Conservation (phyloP, 208 protist species). For the Leishmania tarentolae region DNA sequence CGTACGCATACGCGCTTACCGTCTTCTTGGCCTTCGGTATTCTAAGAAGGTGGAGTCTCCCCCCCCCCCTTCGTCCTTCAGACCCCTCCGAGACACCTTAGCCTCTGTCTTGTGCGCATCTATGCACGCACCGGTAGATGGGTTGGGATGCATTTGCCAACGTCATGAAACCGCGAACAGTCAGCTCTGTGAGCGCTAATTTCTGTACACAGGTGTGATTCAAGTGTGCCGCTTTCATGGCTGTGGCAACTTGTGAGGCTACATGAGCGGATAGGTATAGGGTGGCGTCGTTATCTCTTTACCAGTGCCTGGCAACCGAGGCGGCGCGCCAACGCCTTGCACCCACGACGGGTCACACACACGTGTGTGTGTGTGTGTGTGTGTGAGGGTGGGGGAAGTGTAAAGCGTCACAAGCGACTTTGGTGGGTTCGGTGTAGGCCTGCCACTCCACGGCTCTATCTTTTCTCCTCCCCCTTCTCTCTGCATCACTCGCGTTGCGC, state of each 20-base stretch:
- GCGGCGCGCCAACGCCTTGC: neutral
- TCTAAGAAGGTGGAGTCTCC: neutral
- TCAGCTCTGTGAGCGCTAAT: neutral
- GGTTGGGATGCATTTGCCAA: neutral
- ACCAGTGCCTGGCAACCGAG: neutral
- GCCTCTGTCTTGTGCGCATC: neutral
- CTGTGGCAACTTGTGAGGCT: neutral
- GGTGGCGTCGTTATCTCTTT: neutral
- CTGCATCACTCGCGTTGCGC: too few species aligned
- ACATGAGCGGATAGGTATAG: neutral
- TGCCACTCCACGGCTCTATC: neutral
- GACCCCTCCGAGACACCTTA: neutral
- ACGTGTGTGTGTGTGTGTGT: neutral
- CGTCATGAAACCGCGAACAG: neutral
- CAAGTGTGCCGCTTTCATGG: neutral
- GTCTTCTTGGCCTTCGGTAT: neutral
- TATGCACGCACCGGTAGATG: neutral
- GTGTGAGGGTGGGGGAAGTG: too few species aligned
- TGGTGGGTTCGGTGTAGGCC: neutral
- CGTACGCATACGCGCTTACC: neutral
- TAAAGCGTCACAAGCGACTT: neutral
- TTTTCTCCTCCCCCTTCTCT: neutral
- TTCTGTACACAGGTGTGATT: neutral
- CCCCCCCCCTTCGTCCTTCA: neutral
- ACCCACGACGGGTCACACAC: neutral